Percentiles rank a stretch among this genome's conserved stretches.
Evolutionary conservation across 2,329 filamentous ascomycete genomes (phyloP).

Genomic region (Curvularia verruculosa): DNA sequence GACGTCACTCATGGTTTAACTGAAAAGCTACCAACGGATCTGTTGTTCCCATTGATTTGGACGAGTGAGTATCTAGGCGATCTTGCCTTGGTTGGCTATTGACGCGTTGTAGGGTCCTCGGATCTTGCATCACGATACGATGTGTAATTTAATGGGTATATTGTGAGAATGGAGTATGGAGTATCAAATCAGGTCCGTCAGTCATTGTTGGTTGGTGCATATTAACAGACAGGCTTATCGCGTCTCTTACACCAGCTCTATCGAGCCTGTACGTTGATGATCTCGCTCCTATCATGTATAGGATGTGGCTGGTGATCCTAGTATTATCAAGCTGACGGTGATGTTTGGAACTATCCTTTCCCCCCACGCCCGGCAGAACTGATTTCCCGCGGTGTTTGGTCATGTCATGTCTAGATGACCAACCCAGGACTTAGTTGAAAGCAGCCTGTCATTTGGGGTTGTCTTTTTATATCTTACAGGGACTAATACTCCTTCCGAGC

Average conservation of each 20-base stretch:
- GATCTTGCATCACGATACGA: conserved; percentile 25
- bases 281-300: background rate
- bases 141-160: conserved; percentile 13
- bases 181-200: conserved; percentile 15
- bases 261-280: background rate
- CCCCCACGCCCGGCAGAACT: conserved; percentile 9
- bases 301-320: background rate
- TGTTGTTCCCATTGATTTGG: conserved; percentile 3
- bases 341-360: background rate
- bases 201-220: conserved; percentile 6
- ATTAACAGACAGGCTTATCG: conserved; percentile 10
- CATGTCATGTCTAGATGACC: background rate
- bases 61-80: conserved; percentile 23
- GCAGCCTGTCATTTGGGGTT: background rate
- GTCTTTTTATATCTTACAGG: background rate
- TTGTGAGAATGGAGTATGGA: conserved; percentile 15
- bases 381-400: conserved; percentile 7
- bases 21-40: background rate
- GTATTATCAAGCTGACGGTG: conserved; percentile 1
- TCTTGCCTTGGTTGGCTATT: conserved; percentile 18
- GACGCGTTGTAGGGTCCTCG: conserved; percentile 30
- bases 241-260: background rate
- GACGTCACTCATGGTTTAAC: background rate
- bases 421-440: background rate
- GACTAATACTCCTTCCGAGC: background rate